These are phyloP conservation scores for Colletotrichum gigasporum DNA, from an alignment of 2,329 filamentous ascomycete species.

Conservation along the genomic window DNA sequence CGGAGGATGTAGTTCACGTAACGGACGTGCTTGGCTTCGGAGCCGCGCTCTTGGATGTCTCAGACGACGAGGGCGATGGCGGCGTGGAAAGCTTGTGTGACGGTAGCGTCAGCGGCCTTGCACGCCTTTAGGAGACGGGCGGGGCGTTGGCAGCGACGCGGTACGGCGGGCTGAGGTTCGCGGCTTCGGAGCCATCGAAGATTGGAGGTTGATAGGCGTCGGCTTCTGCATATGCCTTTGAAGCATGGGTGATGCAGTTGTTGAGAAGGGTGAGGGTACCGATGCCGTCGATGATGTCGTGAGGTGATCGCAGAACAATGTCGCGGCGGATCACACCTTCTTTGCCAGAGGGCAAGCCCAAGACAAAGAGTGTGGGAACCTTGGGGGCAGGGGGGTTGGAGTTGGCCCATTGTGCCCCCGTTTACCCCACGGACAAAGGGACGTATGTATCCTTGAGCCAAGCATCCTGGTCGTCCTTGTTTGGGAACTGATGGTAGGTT, in stretches of 20 bases:
- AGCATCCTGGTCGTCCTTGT: slow-evolving; percentile 7
- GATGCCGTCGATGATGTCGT: slow-evolving; percentile 52
- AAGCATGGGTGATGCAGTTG: slow-evolving; percentile 38
- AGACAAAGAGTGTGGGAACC: slow-evolving; percentile 43
- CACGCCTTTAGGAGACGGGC: slow-evolving; percentile 31
- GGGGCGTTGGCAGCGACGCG: slow-evolving; percentile 38
- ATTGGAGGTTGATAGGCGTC: slow-evolving; percentile 20
- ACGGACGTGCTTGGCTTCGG: slow-evolving; percentile 16
- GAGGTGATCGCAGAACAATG: slow-evolving; percentile 46
- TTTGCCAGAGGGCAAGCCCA: slow-evolving; percentile 33
- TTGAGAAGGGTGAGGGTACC: slow-evolving; percentile 47
- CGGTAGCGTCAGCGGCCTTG: slow-evolving; percentile 35
- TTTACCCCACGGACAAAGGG: slow-evolving; percentile 34
- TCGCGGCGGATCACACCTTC: slow-evolving; percentile 37
- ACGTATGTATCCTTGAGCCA: slow-evolving; percentile 46
- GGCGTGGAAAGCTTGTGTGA: slow-evolving; percentile 45
- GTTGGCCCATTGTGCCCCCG: slow-evolving; percentile 45
- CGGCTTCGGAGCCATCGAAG: slow-evolving; percentile 35
- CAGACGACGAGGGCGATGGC: slow-evolving; percentile 41
- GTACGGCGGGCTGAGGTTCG: slow-evolving; percentile 38
- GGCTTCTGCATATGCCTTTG: slow-evolving; percentile 34
- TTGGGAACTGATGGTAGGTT: slow-evolving; percentile 34
- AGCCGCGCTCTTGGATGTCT: slow-evolving; percentile 34
- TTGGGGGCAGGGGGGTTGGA: slow-evolving; percentile 44
- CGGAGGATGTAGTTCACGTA: slow-evolving; percentile 44